Base-by-base conservation (phyloP, 352 stramenopile genomes). In the Phytophthora lateralis region DNA sequence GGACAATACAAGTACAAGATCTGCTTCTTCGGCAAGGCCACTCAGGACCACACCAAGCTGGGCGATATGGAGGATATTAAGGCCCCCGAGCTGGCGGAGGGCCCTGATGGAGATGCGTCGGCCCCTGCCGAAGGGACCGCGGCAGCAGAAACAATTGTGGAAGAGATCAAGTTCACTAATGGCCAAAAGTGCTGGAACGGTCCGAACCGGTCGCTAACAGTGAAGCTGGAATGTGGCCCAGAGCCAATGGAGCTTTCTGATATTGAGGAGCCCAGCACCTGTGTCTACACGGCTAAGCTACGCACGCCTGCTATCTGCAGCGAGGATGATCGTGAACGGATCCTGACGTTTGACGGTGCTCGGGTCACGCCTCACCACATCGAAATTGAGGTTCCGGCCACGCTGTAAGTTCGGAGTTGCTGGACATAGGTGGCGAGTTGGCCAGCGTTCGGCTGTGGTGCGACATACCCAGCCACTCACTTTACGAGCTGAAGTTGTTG, bases 181-280 rank as follows among this genome's bases (percentile, higher is more conserved):
- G 90, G 90, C 20, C 58, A 76, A 35, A 90, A 82, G 52, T 97
- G 90, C 71, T 97, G 89, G 89, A 96, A 97, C 51, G 89, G 89
- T 4, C 89, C 88, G 14, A 64, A 86, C 10, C 80, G 90, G 32
- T 96, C 86, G 26, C 55, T 97, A 20, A 88, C 70, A 14, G 80
- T 97, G 24, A 77, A 76, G 26, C 39, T 96, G 32, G 80, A 85
- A 57, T 97, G 90, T 44, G 85, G 80, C 0, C 66, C 75, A 1
- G 60, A 79, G n/a, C 76, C 77, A 1, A 82, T 82, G 35, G 76
- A 84, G 60, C 68, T 97, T 1, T 88, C 69, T 24, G 69, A 76
- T 1, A 76, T 97, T 17, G 82, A 94, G 32, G 90, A 97, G 70
- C 90, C 88, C 6, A 83, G 73, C 17, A 96, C 81, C 6, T 97